Base-by-base conservation (phyloP, 2,329 filamentous ascomycete genomes). In the Esteya vermicola region DNA sequence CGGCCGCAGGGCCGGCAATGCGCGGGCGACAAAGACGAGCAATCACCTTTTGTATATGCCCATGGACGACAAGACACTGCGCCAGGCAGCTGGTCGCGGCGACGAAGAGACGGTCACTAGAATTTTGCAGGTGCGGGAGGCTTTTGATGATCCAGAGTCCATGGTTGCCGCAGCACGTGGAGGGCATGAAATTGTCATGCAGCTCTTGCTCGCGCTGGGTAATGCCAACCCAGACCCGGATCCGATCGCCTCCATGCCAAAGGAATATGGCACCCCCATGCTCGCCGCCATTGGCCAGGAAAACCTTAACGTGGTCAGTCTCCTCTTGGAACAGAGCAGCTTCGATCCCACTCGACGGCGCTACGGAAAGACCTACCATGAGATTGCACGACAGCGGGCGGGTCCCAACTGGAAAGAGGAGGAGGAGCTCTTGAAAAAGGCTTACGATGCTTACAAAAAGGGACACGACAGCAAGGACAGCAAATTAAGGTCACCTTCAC, bases 371-470 rank as follows among this genome's bases (percentile, higher is more conserved):
- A 80, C 83, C 0, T 98, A 96, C 57, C 82, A 77, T 51, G 86
- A 98, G 47, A 78, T 96, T 45, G 85, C 91, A 2, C 75, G 81
- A 50, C 78, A 85, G 36, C 77, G 85, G 31, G 78, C 78, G 48
- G 89, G 91, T 0, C 84, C 88, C 8, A 81, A 85, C 44, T 95
- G 88, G 85, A 80, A 89, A 55, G 78, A 89, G 45, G 91, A 98
- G 56, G 78, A 82, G 47, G 74, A 85, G 33, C 64, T 93, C 41
- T 59, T 98, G 36, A 88, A 88, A 55, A 70, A 78, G 30, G 75
- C 81, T 4, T 86, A 78, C 48, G 79, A 86, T 42, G 70, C 72
- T 23, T 75, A 72, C 48, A 72, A 67, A 47, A 72, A 70, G 40
- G 57, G 56, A 2, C 63, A 68, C 37, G 26, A 21, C 14, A 49